A percentile compares a stretch with the other conserved stretches of the same genome.
Conservation (phyloP, 768 basidiomycete species). For the Mycena vitilis region DNA sequence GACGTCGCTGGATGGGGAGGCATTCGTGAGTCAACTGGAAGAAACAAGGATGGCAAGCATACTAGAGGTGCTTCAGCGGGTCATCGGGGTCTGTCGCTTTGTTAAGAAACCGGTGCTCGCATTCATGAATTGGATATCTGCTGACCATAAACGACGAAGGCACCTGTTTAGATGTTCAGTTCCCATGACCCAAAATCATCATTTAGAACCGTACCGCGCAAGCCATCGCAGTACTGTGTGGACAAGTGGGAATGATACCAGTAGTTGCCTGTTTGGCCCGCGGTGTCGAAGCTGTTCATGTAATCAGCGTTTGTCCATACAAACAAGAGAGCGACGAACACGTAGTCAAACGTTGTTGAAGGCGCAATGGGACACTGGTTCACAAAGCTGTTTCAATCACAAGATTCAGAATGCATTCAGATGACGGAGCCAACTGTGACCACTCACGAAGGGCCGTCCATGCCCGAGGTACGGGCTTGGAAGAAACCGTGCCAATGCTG, state of each 20-base stretch:
- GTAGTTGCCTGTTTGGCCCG: conserved; percentile 52
- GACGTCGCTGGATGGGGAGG: conserved; percentile 41
- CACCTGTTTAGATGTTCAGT: too few relatives aligned
- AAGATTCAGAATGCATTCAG: too few relatives aligned
- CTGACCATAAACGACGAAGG: conserved; percentile 33
- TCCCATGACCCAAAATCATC: too few relatives aligned
- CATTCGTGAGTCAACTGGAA: background rate
- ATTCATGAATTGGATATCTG: too few relatives aligned
- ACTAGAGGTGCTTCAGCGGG: conserved; percentile 49
- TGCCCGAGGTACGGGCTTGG: conserved; percentile 49
- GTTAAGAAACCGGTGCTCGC: background rate
- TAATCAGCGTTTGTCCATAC: too few relatives aligned
- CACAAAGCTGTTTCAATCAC: too few relatives aligned
- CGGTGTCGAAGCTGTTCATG: conserved; percentile 47
- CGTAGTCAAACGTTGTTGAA: conserved; percentile 50
- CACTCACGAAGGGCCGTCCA: conserved; percentile 50
- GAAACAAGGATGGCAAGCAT: background rate
- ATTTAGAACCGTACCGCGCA: too few relatives aligned
- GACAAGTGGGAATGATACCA: conserved; percentile 62
- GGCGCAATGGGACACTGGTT: conserved; percentile 10
- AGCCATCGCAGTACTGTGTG: too few relatives aligned
- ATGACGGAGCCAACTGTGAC: conserved; percentile 27
- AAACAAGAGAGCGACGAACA: too few relatives aligned
- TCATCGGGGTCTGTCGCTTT: conserved; percentile 48
- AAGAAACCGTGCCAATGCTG: conserved; percentile 53